A percentile compares a stretch with the other conserved stretches of the same genome.
Conservation (phyloP, 2,329 filamentous ascomycete species). For the Sordariomycetes sp. region DNA sequence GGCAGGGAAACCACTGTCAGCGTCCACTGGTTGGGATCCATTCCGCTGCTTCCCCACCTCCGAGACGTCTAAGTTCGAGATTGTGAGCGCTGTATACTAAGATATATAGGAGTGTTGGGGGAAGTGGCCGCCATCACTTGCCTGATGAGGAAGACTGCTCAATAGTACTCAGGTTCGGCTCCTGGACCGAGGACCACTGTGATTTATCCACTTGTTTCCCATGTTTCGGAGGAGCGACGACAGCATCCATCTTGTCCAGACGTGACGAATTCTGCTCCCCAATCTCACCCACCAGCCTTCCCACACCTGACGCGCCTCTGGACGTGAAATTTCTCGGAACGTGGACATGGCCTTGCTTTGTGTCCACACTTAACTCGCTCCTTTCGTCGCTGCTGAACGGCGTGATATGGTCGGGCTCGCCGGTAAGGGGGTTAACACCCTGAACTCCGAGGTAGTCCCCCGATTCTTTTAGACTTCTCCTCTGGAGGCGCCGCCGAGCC, state of each 20-base stretch:
- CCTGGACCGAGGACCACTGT: constrained; percentile 40
- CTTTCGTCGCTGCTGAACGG: constrained; percentile 33
- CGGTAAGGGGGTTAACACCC: constrained; percentile 46
- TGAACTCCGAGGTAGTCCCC: constrained; percentile 50
- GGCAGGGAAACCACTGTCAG: not conserved
- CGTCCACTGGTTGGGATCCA: not conserved
- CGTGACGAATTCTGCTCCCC: not conserved
- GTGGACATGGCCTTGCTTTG: constrained; percentile 18
- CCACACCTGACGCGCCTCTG: constrained; percentile 20
- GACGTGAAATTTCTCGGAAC: constrained; percentile 21
- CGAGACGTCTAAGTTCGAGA: not conserved
- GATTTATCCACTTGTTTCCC: constrained; percentile 31
- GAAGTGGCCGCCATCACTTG: not conserved
- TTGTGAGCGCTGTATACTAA: not conserved
- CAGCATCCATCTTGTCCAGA: not conserved
- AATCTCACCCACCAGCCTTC: constrained; percentile 7
- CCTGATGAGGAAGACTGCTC: constrained; percentile 23
- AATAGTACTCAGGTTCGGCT: constrained; percentile 38
- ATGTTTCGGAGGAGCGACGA: not conserved
- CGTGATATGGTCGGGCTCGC: constrained; percentile 38
- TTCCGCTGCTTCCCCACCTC: not conserved
- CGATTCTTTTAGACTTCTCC: constrained; percentile 37
- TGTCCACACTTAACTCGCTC: constrained; percentile 18
- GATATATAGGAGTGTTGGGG: not conserved
- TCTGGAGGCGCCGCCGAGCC: constrained; percentile 16